These are phyloP conservation scores for Mycena rebaudengoi DNA, from an alignment of 768 basidiomycete species.

Conservation along the genomic window DNA sequence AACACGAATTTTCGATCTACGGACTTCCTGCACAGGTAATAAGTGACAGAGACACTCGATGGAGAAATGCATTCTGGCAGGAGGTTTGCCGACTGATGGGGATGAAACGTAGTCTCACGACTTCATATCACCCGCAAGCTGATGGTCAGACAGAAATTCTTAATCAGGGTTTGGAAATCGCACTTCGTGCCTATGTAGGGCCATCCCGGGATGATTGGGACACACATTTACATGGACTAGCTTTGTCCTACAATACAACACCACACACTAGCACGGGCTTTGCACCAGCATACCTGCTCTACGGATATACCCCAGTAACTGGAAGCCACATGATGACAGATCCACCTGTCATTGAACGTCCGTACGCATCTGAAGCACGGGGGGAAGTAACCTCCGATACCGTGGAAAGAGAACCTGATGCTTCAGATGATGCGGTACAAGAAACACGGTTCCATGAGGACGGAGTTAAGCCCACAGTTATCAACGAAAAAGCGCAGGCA, in stretches of 20 bases:
- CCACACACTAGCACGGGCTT: slow-evolving; percentile 35
- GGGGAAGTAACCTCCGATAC: no score
- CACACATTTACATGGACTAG: slow-evolving; percentile 26
- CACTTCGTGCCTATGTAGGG: slow-evolving; percentile 38
- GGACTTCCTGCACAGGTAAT: slow-evolving; percentile 32
- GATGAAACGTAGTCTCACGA: slow-evolving; percentile 33
- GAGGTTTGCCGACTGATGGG: slow-evolving; percentile 35
- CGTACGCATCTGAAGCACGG: no score
- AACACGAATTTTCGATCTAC: neutral
- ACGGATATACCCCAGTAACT: slow-evolving; percentile 35
- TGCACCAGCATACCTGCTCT: slow-evolving; percentile 36
- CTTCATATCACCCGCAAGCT: slow-evolving; percentile 39
- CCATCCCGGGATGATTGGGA: slow-evolving; percentile 35
- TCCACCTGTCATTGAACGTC: no score
- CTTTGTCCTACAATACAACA: slow-evolving; percentile 41
- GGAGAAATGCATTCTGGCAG: slow-evolving; percentile 36
- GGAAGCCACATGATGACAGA: neutral
- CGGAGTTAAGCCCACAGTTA: no score
- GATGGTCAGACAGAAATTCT: slow-evolving; percentile 47
- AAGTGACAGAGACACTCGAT: slow-evolving; percentile 36
- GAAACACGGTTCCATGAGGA: no score
- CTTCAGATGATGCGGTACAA: no score
- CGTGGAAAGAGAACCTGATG: no score
- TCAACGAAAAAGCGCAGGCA: no score
- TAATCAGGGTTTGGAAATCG: slow-evolving; percentile 42